A percentile compares a stretch with the other conserved stretches of the same genome.
Conservation (phyloP, 176 grass and related monocot genomes). For the Oryza coarctata region DNA sequence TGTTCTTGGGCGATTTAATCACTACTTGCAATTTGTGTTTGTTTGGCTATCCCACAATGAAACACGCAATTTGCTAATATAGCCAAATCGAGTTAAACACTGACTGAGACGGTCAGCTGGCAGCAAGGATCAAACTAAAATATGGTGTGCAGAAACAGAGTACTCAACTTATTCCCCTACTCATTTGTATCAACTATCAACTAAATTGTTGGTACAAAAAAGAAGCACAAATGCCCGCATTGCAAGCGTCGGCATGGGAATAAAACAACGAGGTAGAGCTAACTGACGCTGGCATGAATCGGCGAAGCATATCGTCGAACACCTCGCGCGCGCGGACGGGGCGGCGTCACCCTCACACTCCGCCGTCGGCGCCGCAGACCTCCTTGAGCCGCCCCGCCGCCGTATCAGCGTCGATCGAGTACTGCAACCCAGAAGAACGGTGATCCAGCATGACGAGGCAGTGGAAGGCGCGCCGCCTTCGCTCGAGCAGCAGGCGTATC, state of each 20-base stretch:
- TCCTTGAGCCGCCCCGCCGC: constrained; percentile 55
- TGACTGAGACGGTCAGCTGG: background rate
- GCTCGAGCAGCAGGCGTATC: background rate
- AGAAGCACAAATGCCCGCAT: background rate
- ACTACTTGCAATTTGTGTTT: too few relatives aligned
- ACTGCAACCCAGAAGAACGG: constrained; percentile 44
- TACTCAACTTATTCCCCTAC: background rate
- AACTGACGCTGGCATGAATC: background rate
- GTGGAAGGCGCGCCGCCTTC: background rate
- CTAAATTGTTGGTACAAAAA: background rate
- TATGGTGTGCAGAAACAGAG: background rate
- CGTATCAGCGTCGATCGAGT: constrained; percentile 56
- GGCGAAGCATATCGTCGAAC: constrained; percentile 40
- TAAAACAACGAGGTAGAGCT: background rate
- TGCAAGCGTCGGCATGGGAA: background rate
- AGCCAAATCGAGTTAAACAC: background rate
- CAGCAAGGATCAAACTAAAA: background rate
- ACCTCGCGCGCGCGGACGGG: background rate
- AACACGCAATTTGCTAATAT: background rate
- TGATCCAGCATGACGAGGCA: background rate
- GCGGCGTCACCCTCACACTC: background rate
- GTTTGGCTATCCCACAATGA: background rate
- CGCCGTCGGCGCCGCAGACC: constrained; percentile 15
- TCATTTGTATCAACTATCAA: background rate
- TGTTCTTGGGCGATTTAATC: background rate